Evolutionary conservation across 2,329 filamentous ascomycete species (phyloP), one percentile per base, ranked within the genome.

Genomic region (Juglanconis oblonga): DNA sequence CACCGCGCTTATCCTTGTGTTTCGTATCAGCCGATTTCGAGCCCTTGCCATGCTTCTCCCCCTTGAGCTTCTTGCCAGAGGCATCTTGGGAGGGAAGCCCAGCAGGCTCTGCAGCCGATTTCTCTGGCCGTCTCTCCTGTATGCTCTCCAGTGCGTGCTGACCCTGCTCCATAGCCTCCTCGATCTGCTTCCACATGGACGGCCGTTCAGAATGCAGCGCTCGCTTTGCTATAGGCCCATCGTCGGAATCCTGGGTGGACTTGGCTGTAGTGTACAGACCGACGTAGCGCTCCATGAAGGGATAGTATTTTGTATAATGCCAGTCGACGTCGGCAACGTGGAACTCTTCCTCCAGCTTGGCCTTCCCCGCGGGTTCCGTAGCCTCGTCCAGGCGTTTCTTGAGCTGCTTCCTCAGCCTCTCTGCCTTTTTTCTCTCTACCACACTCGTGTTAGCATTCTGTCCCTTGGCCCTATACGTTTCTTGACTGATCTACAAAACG

Each of bases 271-370:
- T 77, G 65, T 87, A 88, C 14, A 89, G 70, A 66, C 84, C 86
- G 64, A 90, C 80, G 73, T 95, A 95, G 29, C 81, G 78, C 71
- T 90, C 86, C 67, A 87, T 79, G 49, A 90, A 83, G 1, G 91
- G 91, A 64, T 85, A 90, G 72, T 87, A 89, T 56, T 85, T 81
- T 1, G 90, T 85, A 70, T 95, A 95, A 67, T 90, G 87, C 64
- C 90, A 77, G 69, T 94, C 90, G 11, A 93, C 84, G 69, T 92
- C 83, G 32, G 86, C 85, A 31, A 85, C 78, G 70, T 91, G 87
- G n/a, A 90, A 76, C 62, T 86, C 79, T 6, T 73, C 72, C 66
- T 83, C 76, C 52, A 90, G 71, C 57, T 73, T 73, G 54, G 80
- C 76, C 40, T 76, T 74, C 65, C 86, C 83, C 52, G 81, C 78